Evolutionary conservation across 2,329 filamentous ascomycete genomes (phyloP).

Genomic region (Fusarium dlaminii): DNA sequence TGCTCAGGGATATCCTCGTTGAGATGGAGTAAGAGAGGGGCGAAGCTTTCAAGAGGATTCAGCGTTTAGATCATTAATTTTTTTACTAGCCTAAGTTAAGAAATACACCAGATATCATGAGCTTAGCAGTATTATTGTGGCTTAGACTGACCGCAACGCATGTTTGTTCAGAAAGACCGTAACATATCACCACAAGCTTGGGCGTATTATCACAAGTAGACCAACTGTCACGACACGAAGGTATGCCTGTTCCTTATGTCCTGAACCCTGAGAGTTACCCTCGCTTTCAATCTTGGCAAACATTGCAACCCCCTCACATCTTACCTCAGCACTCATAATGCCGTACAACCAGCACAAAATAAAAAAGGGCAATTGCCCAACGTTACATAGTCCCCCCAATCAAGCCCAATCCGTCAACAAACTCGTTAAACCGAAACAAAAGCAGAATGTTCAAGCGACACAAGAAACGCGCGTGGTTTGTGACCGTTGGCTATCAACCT

Average conservation of each 20-base stretch:
- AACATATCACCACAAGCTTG: neutral
- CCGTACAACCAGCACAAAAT: slow-evolving; percentile 2
- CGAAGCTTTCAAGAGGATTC: neutral
- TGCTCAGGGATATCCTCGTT: slow-evolving; percentile 50
- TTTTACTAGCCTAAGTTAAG: neutral
- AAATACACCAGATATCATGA: neutral
- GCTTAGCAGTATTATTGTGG: no score
- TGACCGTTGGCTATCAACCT: neutral
- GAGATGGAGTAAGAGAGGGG: slow-evolving; percentile 38
- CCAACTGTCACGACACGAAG: neutral
- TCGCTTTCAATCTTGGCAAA: neutral
- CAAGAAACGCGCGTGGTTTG: slow-evolving; percentile 3
- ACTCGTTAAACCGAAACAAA: slow-evolving; percentile 31
- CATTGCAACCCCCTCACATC: neutral
- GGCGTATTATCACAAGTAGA: neutral
- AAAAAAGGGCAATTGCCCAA: slow-evolving; percentile 11
- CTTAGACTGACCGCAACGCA: no score
- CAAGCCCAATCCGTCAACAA: slow-evolving; percentile 11
- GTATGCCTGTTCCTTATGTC: neutral
- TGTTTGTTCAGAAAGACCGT: neutral
- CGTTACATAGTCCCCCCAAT: slow-evolving; percentile 23
- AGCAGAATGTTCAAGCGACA: slow-evolving; percentile 12
- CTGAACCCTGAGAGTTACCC: neutral
- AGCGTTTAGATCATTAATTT: neutral
- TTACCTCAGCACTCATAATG: neutral